Conservation (phyloP, 2,329 filamentous ascomycete genomes). For the Bipolaris oryzae region DNA sequence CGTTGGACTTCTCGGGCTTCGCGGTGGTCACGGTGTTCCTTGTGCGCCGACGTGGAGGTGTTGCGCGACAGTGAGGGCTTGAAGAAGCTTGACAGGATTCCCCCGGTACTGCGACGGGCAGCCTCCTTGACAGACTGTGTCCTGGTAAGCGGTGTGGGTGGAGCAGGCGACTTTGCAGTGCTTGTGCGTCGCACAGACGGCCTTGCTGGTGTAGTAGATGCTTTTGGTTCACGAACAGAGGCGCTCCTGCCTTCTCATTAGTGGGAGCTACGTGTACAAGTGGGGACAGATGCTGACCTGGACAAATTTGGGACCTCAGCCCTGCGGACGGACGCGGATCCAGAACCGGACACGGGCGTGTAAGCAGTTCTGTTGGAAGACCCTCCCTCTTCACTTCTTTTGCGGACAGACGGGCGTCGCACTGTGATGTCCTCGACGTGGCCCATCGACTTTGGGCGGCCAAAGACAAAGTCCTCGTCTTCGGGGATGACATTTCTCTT, state of each 20-base stretch:
- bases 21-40: conserved; percentile 26
- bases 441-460: conserved; percentile 33
- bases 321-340: conserved; percentile 38
- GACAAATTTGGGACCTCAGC: conserved; percentile 39
- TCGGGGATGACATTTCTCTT: conserved; percentile 31
- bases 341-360: conserved; percentile 42
- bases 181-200: conserved; percentile 40
- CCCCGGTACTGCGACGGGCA: conserved; percentile 40
- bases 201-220: conserved; percentile 29
- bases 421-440: conserved; percentile 39
- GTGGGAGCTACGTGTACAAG: conserved; percentile 14
- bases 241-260: conserved; percentile 32
- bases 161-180: conserved; percentile 34
- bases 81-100: conserved; percentile 43
- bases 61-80: conserved; percentile 31
- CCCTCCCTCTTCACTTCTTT: conserved; percentile 42
- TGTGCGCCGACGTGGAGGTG: conserved; percentile 29
- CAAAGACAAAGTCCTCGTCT: conserved; percentile 44
- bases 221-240: conserved; percentile 34
- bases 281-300: conserved; percentile 29
- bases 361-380: conserved; percentile 44
- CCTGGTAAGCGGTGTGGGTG: conserved; percentile 33
- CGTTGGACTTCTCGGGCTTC: background rate
- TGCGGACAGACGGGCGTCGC: conserved; percentile 34
- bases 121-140: conserved; percentile 35